Base-by-base conservation (phyloP, 306 rosid genomes). In the Mimosa pudica region DNA sequence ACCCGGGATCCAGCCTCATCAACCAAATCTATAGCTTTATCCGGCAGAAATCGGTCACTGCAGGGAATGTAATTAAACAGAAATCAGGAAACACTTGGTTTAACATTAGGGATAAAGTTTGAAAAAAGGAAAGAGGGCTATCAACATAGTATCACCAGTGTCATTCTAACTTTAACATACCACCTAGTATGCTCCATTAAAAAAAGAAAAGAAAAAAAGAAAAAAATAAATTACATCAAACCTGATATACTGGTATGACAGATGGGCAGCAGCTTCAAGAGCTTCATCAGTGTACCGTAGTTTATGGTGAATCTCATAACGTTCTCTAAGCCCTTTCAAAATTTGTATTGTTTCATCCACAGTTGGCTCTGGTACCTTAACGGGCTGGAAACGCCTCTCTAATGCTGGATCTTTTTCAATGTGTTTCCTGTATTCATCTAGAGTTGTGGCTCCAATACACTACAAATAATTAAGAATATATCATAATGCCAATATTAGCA, bases 1-100 rank as follows among this genome's bases (percentile, higher is more conserved):
- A 94, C 98, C 36, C 97, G 92, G 62, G 98, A 94, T 80, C 98
- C 98, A 80, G 98, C 98, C 86, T 94, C 98, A 81, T 94, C 98
- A 88, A 94, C 16, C 91, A 94, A 89, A 86, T 94, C 98, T 52
- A 94, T 94, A 64, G 98, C 98, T 82, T 94, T 94, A 86, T 94
- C 98, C 0, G 98, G 98, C 84, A 94, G 83, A 84, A 94, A 94
- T n/a, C 98, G 97, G 72, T 94, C 98, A 86, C 98, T 94, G 90
- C 86, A 85, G 44, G 60, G 46, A 13, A 36, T 68, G 74, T 0
- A 32, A 68, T 82, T 47, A 62, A 82, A 70, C 60, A 17, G 55
- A 70, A 41, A 46, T 45, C 54, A 68, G 61, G 81, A 48, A 67
- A 64, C 67, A 70, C 47, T 72, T 47, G n/a, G 74, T 30, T 74